These are phyloP conservation scores for Ophioceras dolichostomum DNA, from an alignment of 2,329 filamentous ascomycete species.

Conservation along the genomic window DNA sequence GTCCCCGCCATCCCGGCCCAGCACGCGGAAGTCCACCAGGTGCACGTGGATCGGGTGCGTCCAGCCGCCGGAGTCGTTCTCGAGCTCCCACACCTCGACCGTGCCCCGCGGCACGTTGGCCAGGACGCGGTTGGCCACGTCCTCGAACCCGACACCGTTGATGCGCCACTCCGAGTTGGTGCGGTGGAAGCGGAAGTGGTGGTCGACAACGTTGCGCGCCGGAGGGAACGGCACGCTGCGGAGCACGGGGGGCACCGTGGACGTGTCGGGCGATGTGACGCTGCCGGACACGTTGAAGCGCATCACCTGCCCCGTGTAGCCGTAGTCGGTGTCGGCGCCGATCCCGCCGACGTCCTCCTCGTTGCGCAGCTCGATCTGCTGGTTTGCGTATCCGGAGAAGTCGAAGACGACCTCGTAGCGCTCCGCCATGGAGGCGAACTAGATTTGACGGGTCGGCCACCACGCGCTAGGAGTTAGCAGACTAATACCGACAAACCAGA, in stretches of 20 bases:
- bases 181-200: conserved; percentile 32
- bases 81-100: conserved; percentile 35
- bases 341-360: conserved; percentile 18
- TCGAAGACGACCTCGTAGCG: conserved; percentile 46
- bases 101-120: conserved; percentile 32
- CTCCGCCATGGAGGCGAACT: conserved; percentile 40
- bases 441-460: not conserved
- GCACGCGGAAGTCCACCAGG: conserved; percentile 43
- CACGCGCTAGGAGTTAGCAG: too few relatives aligned
- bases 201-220: conserved; percentile 19
- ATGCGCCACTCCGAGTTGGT: conserved; percentile 33
- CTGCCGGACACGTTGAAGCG: conserved; percentile 33
- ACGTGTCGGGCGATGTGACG: conserved; percentile 19
- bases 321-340: conserved; percentile 33
- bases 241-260: conserved; percentile 20
- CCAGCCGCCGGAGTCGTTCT: conserved; percentile 35
- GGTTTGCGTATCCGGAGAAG: conserved; percentile 33
- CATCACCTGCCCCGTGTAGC: conserved; percentile 38
- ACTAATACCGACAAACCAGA: too few relatives aligned
- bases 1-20: conserved; percentile 27
- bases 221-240: conserved; percentile 25
- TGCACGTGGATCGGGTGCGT: conserved; percentile 46
- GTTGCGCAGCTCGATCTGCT: conserved; percentile 30
- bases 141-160: conserved; percentile 34
- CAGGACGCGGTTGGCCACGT: conserved; percentile 33